Percentiles rank a stretch among this genome's conserved stretches.
phyloP scores from a whole-genome alignment of 2,329 filamentous ascomycete genomes.

The Sporothrix sp. region DNA sequence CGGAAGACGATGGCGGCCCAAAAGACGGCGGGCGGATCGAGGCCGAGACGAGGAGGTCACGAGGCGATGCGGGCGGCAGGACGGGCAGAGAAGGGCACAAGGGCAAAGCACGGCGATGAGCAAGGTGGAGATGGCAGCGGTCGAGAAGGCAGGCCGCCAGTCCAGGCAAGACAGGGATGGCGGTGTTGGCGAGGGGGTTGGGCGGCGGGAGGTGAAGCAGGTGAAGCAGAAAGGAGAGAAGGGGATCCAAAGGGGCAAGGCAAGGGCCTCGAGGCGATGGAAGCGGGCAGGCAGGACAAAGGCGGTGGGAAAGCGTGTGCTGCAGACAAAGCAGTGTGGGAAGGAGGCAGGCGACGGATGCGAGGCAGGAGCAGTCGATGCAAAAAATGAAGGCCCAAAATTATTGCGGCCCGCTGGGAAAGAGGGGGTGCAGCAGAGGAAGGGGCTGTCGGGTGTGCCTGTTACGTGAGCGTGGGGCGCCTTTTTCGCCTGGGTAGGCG shows the following conservation, averaged over 20 bases:
- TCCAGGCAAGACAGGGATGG: conserved; percentile 3
- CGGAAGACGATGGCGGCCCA: too few species aligned
- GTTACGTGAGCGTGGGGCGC: too few species aligned
- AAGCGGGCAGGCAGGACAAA: conserved; percentile 1
- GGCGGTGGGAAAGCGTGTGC: background rate
- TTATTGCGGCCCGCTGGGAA: too few species aligned
- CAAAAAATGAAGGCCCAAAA: background rate
- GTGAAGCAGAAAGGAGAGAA: background rate
- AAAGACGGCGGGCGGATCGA: too few species aligned
- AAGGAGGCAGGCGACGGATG: background rate
- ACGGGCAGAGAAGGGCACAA: background rate
- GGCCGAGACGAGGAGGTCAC: too few species aligned
- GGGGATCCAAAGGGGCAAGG: background rate
- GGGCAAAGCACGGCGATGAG: background rate
- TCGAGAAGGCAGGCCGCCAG: conserved; percentile 1
- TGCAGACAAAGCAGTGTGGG: background rate
- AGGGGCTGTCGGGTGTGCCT: too few species aligned
- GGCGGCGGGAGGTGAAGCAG: background rate
- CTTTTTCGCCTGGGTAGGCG: too few species aligned
- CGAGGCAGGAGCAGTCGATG: background rate
- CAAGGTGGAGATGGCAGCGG: background rate
- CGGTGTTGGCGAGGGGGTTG: background rate
- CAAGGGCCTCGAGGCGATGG: background rate
- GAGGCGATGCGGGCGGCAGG: too few species aligned
- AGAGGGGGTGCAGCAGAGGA: too few species aligned